phyloP scores from a whole-genome alignment of 495 filamentous ascomycete genomes.

The Elasticomyces elasticus region DNA sequence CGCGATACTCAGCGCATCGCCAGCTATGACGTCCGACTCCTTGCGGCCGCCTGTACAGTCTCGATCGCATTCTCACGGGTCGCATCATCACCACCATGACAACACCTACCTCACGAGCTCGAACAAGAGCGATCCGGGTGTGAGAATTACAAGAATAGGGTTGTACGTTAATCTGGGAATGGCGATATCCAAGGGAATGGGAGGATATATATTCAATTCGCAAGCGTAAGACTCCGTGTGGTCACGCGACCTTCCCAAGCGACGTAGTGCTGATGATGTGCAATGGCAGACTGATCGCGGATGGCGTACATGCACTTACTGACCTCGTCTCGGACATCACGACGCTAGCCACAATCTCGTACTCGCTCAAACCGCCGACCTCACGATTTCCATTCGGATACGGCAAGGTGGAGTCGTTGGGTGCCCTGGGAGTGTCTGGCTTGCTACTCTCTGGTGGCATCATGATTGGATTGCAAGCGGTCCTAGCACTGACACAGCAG shows the following conservation, averaged over 20 bases:
- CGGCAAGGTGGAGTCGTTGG: slow-evolving; percentile 94
- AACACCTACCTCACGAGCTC: slow-evolving; percentile 79
- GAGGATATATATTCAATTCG: slow-evolving; percentile 88
- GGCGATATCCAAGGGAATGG: slow-evolving; percentile 84
- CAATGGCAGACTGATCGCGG: slow-evolving; percentile 59
- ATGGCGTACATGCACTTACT: slow-evolving; percentile 88
- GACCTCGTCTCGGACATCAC: slow-evolving; percentile 91
- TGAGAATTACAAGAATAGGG: slow-evolving; percentile 87
- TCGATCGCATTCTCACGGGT: slow-evolving; percentile 50
- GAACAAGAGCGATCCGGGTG: slow-evolving; percentile 87
- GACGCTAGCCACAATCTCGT: slow-evolving; percentile 85
- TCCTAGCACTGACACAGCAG: slow-evolving; percentile 64
- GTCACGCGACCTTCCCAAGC: background rate
- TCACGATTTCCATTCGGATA: slow-evolving; percentile 79
- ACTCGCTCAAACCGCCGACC: slow-evolving; percentile 75
- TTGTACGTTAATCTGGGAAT: slow-evolving; percentile 86
- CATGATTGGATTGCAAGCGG: slow-evolving; percentile 77
- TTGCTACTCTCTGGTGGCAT: slow-evolving; percentile 79
- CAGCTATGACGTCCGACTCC: slow-evolving; percentile 6
- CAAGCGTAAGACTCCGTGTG: slow-evolving; percentile 39
- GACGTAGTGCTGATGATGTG: slow-evolving; percentile 1
- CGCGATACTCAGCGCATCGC: background rate
- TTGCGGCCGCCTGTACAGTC: slow-evolving; percentile 33
- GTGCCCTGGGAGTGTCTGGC: slow-evolving; percentile 82
- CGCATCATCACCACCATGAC: slow-evolving; percentile 66